These are phyloP conservation scores for Penicillium hordei DNA, from an alignment of 2,329 filamentous ascomycete genomes.

Conservation along the genomic window DNA sequence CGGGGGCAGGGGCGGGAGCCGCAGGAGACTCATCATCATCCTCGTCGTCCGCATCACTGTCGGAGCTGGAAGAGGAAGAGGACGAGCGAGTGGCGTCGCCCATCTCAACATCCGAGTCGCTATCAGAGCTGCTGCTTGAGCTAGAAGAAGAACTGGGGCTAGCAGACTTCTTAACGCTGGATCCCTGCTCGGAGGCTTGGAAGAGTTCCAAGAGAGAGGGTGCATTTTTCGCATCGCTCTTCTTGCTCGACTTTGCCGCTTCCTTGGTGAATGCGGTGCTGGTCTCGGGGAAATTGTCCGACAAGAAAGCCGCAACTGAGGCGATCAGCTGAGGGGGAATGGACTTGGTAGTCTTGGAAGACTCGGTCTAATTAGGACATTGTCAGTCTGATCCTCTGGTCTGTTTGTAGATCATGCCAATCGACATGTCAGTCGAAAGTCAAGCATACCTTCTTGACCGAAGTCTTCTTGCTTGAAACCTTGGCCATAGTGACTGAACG, in stretches of 20 bases:
- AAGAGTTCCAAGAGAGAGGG: conserved; percentile 39
- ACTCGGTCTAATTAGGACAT: conserved; percentile 22
- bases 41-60: conserved; percentile 55
- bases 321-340: conserved; percentile 62
- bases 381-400: conserved; percentile 8
- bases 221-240: conserved; percentile 29
- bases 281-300: conserved; percentile 63
- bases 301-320: conserved; percentile 66
- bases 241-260: conserved; percentile 39
- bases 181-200: conserved; percentile 19
- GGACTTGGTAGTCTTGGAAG: conserved; percentile 21
- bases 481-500: conserved; percentile 29
- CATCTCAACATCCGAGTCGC: conserved; percentile 47
- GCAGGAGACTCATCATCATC: conserved; percentile 52
- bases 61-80: conserved; percentile 39
- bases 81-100: conserved; percentile 37
- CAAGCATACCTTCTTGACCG: conserved; percentile 25
- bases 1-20: conserved; percentile 34
- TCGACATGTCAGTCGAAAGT: neutral
- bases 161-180: conserved; percentile 20
- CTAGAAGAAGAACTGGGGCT: conserved; percentile 20
- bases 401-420: neutral
- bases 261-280: conserved; percentile 65
- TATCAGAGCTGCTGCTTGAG: conserved; percentile 27
- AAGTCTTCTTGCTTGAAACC: conserved; percentile 24